Evolutionary conservation across 345 rosid species (phyloP), one percentile per base, ranked within the genome.

Genomic region (Euphorbia pulcherrima): DNA sequence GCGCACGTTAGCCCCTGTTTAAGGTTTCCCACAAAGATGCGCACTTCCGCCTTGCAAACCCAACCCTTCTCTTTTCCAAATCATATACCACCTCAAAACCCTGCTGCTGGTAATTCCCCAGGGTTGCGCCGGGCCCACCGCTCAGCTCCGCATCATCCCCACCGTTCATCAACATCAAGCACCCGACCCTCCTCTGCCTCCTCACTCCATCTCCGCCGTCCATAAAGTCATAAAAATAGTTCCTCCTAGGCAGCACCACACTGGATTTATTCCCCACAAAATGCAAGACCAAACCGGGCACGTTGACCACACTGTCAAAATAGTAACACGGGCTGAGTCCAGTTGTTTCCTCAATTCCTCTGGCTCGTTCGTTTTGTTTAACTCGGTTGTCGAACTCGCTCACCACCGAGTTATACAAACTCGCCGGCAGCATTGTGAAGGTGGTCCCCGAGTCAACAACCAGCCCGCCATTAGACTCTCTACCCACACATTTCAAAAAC

Each of bases 391-490:
- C 85, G 30, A 90, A 93, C 78, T 88, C 97, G 3, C 73, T 71
- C 72, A 85, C 90, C 29, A 94, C 83, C 6, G 88, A 65, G 17
- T 72, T 65, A 60, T 89, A 88, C 50, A 90, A 71, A 71, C 82
- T 80, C 68, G 91, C 80, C 0, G 97, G 97, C 54, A 94, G 71
- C 99, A 94, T 90, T 26, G 99, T 94, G 67, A 89, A 89, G 33
- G 99, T 94, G 0, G 99, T 90, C 41, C 99, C 99, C 0, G 97
- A 94, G 48, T 90, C 99, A 28, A 94, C 95, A 13, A 94, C 97
- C 62, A 90, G 39, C 70, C 99, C 99, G 20, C 99, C 99, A 0
- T 84, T 79, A 1, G 97, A 97, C 20, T 65, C 65, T 26, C 64
- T 30, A 62, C 88, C 89, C 9, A 94, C 85, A 41, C 76, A 62